These are phyloP conservation scores for Ophiostoma angusticollis DNA, from an alignment of 2,329 filamentous ascomycete genomes.

Conservation along the genomic window DNA sequence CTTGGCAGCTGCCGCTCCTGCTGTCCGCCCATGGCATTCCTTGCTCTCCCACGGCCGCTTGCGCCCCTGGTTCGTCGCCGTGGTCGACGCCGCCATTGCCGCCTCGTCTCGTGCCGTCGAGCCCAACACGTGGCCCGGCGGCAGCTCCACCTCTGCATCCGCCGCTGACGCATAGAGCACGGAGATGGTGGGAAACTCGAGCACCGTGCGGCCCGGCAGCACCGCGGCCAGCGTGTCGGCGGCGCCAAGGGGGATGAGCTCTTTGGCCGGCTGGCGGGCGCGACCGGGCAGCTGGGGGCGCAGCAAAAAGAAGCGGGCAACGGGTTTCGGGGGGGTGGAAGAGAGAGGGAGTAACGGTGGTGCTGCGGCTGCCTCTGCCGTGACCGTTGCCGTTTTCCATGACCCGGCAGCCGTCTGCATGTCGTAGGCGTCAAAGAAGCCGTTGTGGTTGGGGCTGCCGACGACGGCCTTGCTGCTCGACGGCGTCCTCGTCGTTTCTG, in stretches of 20 bases:
- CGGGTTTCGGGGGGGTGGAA: too few species aligned
- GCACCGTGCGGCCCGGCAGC: constrained; percentile 43
- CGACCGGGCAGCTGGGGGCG: constrained; percentile 4
- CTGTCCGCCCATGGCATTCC: too few species aligned
- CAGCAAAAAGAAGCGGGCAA: constrained; percentile 21
- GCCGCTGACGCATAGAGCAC: constrained; percentile 28
- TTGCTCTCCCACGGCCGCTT: constrained; percentile 2
- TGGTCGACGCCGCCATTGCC: background rate
- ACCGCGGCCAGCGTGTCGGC: constrained; percentile 34
- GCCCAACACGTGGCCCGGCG: constrained; percentile 15
- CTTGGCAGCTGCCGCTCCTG: background rate
- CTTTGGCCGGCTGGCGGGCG: constrained; percentile 9
- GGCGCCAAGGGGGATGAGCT: constrained; percentile 41
- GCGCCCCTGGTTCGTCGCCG: too few species aligned
- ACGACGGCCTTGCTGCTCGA: background rate
- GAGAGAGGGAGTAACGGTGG: too few species aligned
- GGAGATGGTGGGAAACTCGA: constrained; percentile 64
- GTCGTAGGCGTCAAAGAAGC: constrained; percentile 10
- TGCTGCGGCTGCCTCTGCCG: constrained; percentile 1
- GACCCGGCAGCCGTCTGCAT: constrained; percentile 16
- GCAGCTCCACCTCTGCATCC: constrained; percentile 9
- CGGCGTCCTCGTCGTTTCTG: background rate
- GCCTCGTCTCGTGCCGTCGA: constrained; percentile 16
- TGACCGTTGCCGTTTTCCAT: constrained; percentile 15
- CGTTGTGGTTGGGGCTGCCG: background rate